Base-by-base conservation (phyloP, 208 protist species). In the Leishmania tropica region DNA sequence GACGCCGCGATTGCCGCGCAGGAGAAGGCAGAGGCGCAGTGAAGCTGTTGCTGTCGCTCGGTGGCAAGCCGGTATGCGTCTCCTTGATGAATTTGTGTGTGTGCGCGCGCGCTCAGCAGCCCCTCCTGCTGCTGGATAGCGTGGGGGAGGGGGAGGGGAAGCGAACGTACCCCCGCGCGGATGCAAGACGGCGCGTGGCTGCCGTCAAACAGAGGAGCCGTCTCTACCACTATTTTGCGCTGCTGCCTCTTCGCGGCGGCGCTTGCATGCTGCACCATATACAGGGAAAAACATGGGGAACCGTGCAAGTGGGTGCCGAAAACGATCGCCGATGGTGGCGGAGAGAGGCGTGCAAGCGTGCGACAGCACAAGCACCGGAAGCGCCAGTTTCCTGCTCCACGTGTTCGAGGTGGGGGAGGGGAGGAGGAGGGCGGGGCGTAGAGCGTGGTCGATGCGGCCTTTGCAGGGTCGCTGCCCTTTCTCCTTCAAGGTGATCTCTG, bases 1-100 rank as follows among this genome's bases (percentile, higher is more conserved):
- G 83, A 85, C n/a, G 82, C 82, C 13, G 78, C 78, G 15, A 56
- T 76, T 4, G 78, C 82, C 21, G 82, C 78, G 13, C 77, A 82
- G 45, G 82, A 78, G 45, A 71, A 19, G 6, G n/a, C 58, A n/a
- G 56, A 56, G 47, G 45, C n/a, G 31, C 68, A 24, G 28, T 74
- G 68, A 74, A 24, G 62, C 62, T 62, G 56, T 7, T 62, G 28
- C 24, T 15, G 56, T 13, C 15, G 56, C 56, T 10, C 7, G 6
- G 56, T 21, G 51, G 51, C 51, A 0, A 21, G 56, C 11, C 56
- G 24, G 21, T 19, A 15, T 31, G 56, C 17, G 8, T 4, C 56
- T 62, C 24, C 28, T 51, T n/a, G 11, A 35, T 2, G 19, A 3
- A 17, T 0, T 51, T 76, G 42, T 60, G 71, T 60, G 71, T 40